Percentiles rank a stretch among this genome's conserved stretches.
Evolutionary conservation across 179 eudicot species (phyloP).

Genomic region (Beta corolliflora): DNA sequence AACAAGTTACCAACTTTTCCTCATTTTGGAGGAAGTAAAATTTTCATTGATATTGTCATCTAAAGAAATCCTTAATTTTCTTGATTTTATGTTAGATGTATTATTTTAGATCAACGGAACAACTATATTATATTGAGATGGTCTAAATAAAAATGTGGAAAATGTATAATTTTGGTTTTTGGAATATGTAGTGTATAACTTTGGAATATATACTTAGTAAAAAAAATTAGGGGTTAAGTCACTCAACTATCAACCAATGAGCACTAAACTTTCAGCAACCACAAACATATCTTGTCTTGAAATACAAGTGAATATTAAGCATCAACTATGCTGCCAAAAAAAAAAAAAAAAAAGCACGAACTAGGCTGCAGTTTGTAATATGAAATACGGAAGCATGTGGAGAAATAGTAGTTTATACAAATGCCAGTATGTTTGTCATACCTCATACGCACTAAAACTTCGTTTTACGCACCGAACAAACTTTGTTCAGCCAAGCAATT

Average conservation of each 20-base stretch:
- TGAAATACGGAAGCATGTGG: not conserved
- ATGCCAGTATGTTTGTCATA: too few species aligned
- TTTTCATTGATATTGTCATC: too few species aligned
- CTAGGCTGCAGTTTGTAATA: not conserved
- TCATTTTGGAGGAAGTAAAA: too few species aligned
- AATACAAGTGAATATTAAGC: conserved; percentile 30
- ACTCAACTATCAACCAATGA: conserved; percentile 18
- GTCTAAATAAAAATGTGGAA: too few species aligned
- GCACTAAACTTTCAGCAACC: conserved; percentile 33
- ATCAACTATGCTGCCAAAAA: conserved; percentile 1
- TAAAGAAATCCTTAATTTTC: too few species aligned
- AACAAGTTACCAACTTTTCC: too few species aligned
- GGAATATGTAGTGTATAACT: not conserved
- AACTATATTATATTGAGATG: too few species aligned
- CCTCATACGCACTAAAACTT: too few species aligned
- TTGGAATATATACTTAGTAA: not conserved
- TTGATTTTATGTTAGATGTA: too few species aligned
- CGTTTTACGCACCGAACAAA: too few species aligned
- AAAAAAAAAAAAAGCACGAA: not conserved
- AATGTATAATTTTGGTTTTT: not conserved
- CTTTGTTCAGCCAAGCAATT: too few species aligned
- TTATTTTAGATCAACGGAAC: too few species aligned
- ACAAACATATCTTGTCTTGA: conserved; percentile 27
- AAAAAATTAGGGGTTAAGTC: conserved; percentile 10
- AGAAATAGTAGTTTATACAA: not conserved